Conservation (phyloP, 768 basidiomycete species). For the Mycena sanguinolenta region DNA sequence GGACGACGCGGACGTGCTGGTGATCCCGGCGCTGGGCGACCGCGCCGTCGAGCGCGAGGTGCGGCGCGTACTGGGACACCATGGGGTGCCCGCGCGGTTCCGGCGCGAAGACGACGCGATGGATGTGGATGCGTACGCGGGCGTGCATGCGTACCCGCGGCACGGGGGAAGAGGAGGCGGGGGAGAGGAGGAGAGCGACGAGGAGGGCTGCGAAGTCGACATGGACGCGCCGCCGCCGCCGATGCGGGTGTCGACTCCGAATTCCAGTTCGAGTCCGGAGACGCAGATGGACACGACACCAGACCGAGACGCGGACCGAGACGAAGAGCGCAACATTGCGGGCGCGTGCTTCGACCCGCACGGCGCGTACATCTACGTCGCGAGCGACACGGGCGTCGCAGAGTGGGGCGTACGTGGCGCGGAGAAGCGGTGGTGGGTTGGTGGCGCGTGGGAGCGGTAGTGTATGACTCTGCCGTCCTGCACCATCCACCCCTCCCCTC, state of each 20-base stretch:
- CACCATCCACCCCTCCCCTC: too few relatives aligned
- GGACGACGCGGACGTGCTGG: conserved; percentile 64
- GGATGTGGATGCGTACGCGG: conserved; percentile 11
- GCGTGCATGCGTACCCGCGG: background rate
- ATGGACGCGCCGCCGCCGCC: conserved; percentile 31
- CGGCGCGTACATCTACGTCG: conserved; percentile 78
- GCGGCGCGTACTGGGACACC: conserved; percentile 65
- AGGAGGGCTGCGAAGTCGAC: conserved; percentile 39
- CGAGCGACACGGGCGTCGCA: conserved; percentile 72
- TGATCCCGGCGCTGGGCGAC: conserved; percentile 70
- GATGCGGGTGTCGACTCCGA: too few relatives aligned
- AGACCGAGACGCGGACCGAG: conserved; percentile 29
- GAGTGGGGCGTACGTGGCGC: conserved; percentile 84
- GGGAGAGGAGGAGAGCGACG: conserved; percentile 33
- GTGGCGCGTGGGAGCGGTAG: conserved; percentile 56
- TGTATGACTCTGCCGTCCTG: too few relatives aligned
- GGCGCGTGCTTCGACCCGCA: conserved; percentile 82
- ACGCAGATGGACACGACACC: too few relatives aligned
- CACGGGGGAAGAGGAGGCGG: background rate
- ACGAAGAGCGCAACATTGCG: conserved; percentile 69
- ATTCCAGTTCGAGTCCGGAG: too few relatives aligned
- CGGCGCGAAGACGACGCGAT: conserved; percentile 37
- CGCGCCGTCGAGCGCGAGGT: conserved; percentile 68
- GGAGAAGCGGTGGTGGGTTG: conserved; percentile 81
- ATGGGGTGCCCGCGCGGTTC: conserved; percentile 56